Conservation (phyloP, 345 rosid species). For the Acer saccharum region DNA sequence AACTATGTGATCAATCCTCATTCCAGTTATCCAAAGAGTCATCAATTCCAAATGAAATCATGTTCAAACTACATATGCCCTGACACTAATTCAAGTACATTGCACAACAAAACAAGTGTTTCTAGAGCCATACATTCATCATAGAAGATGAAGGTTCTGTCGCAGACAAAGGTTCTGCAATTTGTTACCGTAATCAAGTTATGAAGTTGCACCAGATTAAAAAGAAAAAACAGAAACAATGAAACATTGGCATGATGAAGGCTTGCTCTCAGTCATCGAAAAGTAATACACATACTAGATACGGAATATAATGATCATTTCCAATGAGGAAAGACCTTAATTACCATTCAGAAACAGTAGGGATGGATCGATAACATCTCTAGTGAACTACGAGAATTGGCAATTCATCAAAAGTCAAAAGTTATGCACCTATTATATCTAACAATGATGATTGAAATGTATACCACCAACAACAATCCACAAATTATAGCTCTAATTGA, state of each 20-base stretch:
- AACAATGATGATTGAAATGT: not conserved
- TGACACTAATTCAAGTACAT: not conserved
- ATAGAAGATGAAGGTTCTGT: slow-evolving; percentile 23
- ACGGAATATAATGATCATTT: not conserved
- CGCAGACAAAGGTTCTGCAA: slow-evolving; percentile 1
- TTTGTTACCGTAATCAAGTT: slow-evolving; percentile 16
- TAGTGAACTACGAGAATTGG: not conserved
- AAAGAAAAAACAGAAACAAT: not conserved
- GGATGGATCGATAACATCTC: not conserved
- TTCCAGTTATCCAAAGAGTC: not conserved
- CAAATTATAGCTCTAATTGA: not conserved
- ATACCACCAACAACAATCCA: not conserved
- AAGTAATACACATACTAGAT: not conserved
- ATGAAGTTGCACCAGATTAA: not conserved
- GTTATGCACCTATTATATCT: not conserved
- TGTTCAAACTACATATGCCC: not conserved
- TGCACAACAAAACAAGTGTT: not conserved
- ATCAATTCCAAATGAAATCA: not conserved
- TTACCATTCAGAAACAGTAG: not conserved
- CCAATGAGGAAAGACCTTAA: not conserved
- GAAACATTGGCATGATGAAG: not conserved
- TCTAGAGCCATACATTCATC: slow-evolving; percentile 6
- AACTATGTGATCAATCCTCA: not conserved
- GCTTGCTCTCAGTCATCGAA: slow-evolving; percentile 6
- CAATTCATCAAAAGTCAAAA: not conserved